Base-by-base conservation (phyloP, 1,139 yeast species). In the Debaryomyces subglobosus region DNA sequence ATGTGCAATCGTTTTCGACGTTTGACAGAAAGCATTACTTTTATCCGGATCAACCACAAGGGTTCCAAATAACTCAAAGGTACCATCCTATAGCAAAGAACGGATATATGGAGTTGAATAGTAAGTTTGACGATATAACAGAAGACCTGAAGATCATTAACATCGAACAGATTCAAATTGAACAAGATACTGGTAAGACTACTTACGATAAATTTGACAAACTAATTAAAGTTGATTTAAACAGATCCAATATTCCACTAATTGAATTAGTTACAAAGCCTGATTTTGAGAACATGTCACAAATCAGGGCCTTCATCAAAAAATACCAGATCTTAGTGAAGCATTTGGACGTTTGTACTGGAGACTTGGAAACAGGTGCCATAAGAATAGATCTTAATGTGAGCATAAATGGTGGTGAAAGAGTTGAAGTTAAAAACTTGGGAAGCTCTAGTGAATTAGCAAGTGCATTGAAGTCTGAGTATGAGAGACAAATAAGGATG, bases 1-100 rank as follows among this genome's bases (percentile, higher is more conserved):
- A 74, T 0, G 77, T 94, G 16, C 81, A 82, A 51, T 54, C 67
- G 0, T 57, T 63, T 9, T 86, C 94, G 0, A 72, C 85, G 1
- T 94, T 94, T 64, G 99, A 94, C 63, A 73, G 99, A 53, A 94
- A 94, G 64, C 99, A 94, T 65, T 94, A 94, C 65, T 92, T 94
- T 65, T 94, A 94, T 63, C 95, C 95, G 0, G 99, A 94, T 65
- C 98, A 94, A 65, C 99, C 99, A 0, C 71, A 89, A 46, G 99
- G 99, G 0, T 94, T 91, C 65, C 99, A 94, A 63, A 86, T 94
- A 48, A 94, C 99, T 0, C 99, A 94, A 68, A 89, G 84, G 60
- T 90, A 81, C 62, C 77, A 78, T 42, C 98, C 99, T 1, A 73
- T 89, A 44, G 96, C 97, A 1, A 73, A 65, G 34, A 73, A 79